phyloP scores from a whole-genome alignment of 148 eudicot genomes.

The Gaultheria prostrata region DNA sequence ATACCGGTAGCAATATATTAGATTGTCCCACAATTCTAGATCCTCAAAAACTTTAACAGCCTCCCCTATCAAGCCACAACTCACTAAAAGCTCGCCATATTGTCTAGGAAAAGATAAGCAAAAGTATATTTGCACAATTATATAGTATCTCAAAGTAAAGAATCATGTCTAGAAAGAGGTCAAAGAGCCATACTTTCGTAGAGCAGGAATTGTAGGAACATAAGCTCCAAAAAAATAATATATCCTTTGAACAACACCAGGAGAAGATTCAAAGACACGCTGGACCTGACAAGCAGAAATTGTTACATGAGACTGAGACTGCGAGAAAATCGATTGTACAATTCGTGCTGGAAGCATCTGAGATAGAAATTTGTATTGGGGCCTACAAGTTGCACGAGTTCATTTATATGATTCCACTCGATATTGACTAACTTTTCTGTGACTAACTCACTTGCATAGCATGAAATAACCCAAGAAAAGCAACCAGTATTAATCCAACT shows the following conservation, averaged over 20 bases:
- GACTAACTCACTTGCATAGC: neutral
- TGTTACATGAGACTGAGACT: constrained; percentile 13
- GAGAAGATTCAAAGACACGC: constrained; percentile 48
- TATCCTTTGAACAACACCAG: constrained; percentile 61
- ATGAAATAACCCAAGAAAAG: neutral
- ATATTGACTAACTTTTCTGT: neutral
- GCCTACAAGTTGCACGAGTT: neutral
- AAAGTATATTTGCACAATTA: constrained; percentile 3
- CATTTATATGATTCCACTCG: neutral
- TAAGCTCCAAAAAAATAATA: constrained; percentile 63
- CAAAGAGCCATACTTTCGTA: constrained; percentile 58
- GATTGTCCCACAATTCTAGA: constrained; percentile 92
- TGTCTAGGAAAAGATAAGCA: constrained; percentile 44
- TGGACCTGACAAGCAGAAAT: constrained; percentile 50
- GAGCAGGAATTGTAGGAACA: constrained; percentile 71
- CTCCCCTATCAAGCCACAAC: constrained; percentile 86
- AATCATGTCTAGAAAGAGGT: constrained; percentile 5
- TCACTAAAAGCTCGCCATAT: constrained; percentile 78
- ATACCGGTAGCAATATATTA: constrained; percentile 85
- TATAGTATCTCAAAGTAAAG: neutral
- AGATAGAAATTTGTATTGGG: neutral
- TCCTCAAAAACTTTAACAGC: constrained; percentile 85
- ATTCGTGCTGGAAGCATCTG: neutral
- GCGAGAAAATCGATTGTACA: neutral
- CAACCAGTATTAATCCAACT: neutral